phyloP scores from a whole-genome alignment of 1,284 basidiomycete genomes.

The Pterula multifida region DNA sequence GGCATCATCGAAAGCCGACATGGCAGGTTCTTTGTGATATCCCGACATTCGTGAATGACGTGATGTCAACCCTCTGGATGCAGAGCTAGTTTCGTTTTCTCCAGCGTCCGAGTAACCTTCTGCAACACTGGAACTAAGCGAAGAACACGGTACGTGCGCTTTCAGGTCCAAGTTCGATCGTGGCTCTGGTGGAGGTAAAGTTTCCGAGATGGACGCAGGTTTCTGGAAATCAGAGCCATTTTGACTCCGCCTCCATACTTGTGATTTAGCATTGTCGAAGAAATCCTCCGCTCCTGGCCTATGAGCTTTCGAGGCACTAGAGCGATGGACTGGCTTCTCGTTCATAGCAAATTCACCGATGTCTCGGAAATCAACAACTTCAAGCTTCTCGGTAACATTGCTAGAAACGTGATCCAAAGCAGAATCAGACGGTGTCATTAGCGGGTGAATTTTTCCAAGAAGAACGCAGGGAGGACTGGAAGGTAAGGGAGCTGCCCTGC shows the following conservation, averaged over 20 bases:
- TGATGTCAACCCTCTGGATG: constrained; percentile 9
- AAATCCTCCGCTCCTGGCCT: constrained; percentile 57
- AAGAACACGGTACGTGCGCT: neutral
- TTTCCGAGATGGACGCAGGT: neutral
- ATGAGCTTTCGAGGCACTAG: constrained; percentile 14
- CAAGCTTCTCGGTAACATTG: constrained; percentile 45
- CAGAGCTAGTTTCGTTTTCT: neutral
- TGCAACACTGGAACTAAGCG: neutral
- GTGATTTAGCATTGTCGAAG: constrained; percentile 34
- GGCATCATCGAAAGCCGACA: constrained; percentile 71
- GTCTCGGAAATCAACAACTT: constrained; percentile 69
- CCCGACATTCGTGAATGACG: constrained; percentile 18
- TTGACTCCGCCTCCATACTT: constrained; percentile 13
- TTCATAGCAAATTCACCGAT: constrained; percentile 53
- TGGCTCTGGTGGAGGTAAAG: neutral
- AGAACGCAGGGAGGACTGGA: constrained; percentile 17
- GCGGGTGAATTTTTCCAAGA: constrained; percentile 10
- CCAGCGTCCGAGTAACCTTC: neutral
- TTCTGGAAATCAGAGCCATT: constrained; percentile 18
- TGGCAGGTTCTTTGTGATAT: constrained; percentile 53
- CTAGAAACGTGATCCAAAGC: constrained; percentile 32
- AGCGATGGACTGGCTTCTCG: constrained; percentile 8
- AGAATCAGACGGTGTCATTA: constrained; percentile 24
- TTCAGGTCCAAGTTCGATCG: neutral
- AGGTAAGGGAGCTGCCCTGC: constrained; percentile 26